A percentile compares a stretch with the other conserved stretches of the same genome.
Evolutionary conservation across 306 rosid species (phyloP).

Genomic region (Hippophae gyantsensis): DNA sequence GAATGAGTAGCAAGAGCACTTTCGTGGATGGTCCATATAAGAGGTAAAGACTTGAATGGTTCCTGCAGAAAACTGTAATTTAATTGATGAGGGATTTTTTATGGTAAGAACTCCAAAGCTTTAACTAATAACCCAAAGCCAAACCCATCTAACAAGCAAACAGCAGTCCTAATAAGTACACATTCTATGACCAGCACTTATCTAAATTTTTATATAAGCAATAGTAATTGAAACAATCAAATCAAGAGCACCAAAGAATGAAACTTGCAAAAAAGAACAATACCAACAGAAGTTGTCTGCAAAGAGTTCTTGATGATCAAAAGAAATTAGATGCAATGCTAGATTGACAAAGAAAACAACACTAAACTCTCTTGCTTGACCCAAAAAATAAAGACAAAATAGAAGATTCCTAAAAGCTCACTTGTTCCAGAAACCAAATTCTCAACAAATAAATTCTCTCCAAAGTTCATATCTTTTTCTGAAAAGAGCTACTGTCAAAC

Average conservation of each 20-base stretch:
- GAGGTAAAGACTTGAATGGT: slow-evolving; percentile 88
- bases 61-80: slow-evolving; percentile 85
- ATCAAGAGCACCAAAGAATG: neutral
- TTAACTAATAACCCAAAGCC: neutral
- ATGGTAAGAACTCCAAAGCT: slow-evolving; percentile 9
- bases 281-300: neutral
- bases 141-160: neutral
- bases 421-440: neutral
- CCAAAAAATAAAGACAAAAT: no score
- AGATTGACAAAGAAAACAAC: neutral
- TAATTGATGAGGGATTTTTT: slow-evolving; percentile 24
- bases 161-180: slow-evolving; percentile 1
- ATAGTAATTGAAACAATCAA: neutral
- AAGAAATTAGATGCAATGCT: neutral
- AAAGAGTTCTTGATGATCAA: slow-evolving; percentile 1
- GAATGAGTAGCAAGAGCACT: slow-evolving; percentile 64
- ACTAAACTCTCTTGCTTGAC: no score
- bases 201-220: neutral
- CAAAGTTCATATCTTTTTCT: neutral
- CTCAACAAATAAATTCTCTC: neutral
- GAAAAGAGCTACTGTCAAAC: neutral
- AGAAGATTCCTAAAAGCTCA: neutral
- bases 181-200: neutral
- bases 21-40: slow-evolving; percentile 82
- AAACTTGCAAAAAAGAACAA: no score